Evolutionary conservation across 108 stramenopile species (phyloP), one percentile per base, ranked within the genome.

Genomic region (Cylindrotheca fusiformis): DNA sequence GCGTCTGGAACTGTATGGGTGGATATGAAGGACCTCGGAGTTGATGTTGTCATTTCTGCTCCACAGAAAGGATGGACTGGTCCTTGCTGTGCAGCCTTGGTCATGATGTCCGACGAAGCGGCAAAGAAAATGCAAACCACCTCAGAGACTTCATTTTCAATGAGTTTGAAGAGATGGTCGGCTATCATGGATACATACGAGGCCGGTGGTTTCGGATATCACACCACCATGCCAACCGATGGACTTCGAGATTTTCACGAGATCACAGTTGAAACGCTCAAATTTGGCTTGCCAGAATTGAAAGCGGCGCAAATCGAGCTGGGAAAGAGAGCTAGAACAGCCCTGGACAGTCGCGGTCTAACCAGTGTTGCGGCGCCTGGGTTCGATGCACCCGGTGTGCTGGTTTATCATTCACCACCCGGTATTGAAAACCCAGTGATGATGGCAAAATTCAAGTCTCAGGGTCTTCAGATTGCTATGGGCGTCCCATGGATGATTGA

Each of bases 61-160:
- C 95, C 95, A 0, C 95, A 96, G 63, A 96, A 96, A 73, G 95
- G 95, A 56, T 96, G 95, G 95, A 91, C 93, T 3, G 95, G 93
- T 46, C 91, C 95, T 0, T 91, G 93, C 30, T 87, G 89, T 68
- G 85, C 85, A 5, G 95, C 89, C 4, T 63, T 96, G 52, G 85
- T 92, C 32, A 84, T 86, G 81, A 66, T 96, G 45, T 88, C 88
- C 24, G 88, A 94, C 24, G 55, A 50, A 27, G 95, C 95, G 5
- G 72, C 45, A 0, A 65, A 67, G 25, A 70, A 82, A 27, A 80
- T 93, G 79, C 61, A 71, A 25, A 72, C 67, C 2, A 83, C 88
- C 6, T 61, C 74, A 32, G 85, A 84, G 53, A 91, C 91, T 29
- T 88, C 86, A 41, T 96, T 93, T 59, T 77, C 81, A n/a, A 81